Evolutionary conservation across 2,329 filamentous ascomycete genomes (phyloP).

Genomic region (Ceratocystis alfenasii): DNA sequence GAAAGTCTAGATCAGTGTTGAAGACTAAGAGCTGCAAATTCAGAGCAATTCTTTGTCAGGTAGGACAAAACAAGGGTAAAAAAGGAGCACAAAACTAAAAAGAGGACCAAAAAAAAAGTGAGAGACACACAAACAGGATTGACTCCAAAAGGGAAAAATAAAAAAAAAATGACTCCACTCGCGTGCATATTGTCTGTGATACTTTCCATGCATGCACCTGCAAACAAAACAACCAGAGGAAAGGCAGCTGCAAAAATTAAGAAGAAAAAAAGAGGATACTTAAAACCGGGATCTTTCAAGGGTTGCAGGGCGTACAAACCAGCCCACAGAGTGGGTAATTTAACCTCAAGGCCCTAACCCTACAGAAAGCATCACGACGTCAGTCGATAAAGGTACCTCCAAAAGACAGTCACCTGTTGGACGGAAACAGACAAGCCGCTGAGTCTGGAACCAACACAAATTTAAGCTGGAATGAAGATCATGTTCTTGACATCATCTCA

Average conservation of each 20-base stretch:
- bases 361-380: not conserved
- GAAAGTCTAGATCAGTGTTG: too few relatives aligned
- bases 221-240: not conserved
- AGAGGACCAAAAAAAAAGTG: not conserved
- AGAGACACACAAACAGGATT: too few relatives aligned
- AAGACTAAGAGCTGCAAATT: not conserved
- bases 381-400: not conserved
- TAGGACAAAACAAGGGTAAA: slow-evolving; percentile 6
- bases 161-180: slow-evolving; percentile 1
- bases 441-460: not conserved
- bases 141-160: too few relatives aligned
- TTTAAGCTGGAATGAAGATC: not conserved
- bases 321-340: not conserved
- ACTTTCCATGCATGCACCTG: not conserved
- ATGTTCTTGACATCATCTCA: not conserved
- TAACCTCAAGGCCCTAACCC: not conserved
- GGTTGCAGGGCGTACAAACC: slow-evolving; percentile 5
- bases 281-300: not conserved
- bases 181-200: slow-evolving; percentile 4
- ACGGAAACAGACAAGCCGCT: slow-evolving; percentile 9
- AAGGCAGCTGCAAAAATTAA: not conserved
- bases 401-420: not conserved
- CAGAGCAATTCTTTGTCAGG: not conserved
- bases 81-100: not conserved
- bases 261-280: not conserved